Conservation (phyloP, 139 green algal species). For the Chlamydomonas asymmetrica region DNA sequence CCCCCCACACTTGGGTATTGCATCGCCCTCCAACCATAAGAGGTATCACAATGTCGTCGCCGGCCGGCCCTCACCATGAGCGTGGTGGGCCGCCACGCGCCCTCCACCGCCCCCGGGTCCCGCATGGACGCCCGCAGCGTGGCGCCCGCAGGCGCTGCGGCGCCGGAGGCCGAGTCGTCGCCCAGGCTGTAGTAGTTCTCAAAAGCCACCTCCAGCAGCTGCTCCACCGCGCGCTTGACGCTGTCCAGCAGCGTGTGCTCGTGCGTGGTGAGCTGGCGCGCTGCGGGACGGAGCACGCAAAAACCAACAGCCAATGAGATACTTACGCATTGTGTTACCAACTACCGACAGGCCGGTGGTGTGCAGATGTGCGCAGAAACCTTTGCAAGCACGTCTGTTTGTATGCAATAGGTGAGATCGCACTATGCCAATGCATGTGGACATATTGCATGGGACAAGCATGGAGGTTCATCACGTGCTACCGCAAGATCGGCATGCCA, state of each 20-base stretch:
- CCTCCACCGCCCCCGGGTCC: no score
- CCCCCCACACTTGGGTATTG: no score
- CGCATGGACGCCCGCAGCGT: no score
- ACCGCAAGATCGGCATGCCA: no score
- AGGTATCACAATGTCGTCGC: no score
- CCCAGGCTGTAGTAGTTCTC: conserved; percentile 50
- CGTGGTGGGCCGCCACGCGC: conserved; percentile 9
- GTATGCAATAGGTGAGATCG: no score
- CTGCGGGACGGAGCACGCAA: background rate
- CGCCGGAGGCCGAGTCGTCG: conserved; percentile 16
- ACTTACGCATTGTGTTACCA: background rate
- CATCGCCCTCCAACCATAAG: background rate
- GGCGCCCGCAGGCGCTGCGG: background rate
- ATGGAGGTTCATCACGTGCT: no score
- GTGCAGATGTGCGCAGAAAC: no score
- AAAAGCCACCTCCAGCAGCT: conserved; percentile 51
- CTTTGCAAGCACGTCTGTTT: no score
- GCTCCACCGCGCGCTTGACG: conserved; percentile 43
- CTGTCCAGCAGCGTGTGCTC: conserved; percentile 39
- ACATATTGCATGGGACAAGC: no score
- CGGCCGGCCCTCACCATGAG: conserved; percentile 5
- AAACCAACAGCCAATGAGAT: background rate
- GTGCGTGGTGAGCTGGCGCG: conserved; percentile 15
- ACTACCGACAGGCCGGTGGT: no score
- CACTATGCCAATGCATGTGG: no score